Base-by-base conservation (phyloP, 305 asterid genomes). In the Rubia tinctorum region DNA sequence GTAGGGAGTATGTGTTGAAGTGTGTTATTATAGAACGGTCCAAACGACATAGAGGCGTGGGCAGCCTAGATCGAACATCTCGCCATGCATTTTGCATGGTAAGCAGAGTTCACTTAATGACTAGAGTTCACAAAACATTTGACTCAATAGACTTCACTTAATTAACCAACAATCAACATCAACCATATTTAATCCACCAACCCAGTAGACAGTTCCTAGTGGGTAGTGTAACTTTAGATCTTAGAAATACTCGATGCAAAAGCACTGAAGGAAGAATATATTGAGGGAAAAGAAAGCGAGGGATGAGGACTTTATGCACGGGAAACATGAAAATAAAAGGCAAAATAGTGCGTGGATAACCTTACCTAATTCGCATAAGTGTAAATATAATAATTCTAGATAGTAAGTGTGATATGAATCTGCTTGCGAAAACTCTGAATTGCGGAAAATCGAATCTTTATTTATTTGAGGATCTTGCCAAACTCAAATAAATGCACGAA, bases 281-380 rank as follows among this genome's bases (percentile, higher is more conserved):
- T 67, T 60, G 55, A 66, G 79, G 60, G 75, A 66, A 71, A 75
- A 68, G 44, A 58, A 17, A 34, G 7, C 6, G 8, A 15, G 58
- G 22, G 22, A 53, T 15, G 67, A 7, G 17, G 49, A 65, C 44
- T n/a, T 60, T 27, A 39, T 34, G 22, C 56, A 68, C 44, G 59
- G 25, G 60, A 49, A 49, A 0, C 4, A 49, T 13, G 56, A 49
- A 15, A 47, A 13, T 5, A 47, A 15, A n/a, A n/a, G n/a, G n/a
- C n/a, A n/a, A n/a, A n/a, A n/a, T n/a, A n/a, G n/a, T n/a, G n/a
- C n/a, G n/a, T n/a, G n/a, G n/a, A n/a, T n/a, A n/a, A n/a, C n/a
- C n/a, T n/a, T n/a, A n/a, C n/a, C n/a, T n/a, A n/a, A n/a, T n/a
- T n/a, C n/a, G n/a, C n/a, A n/a, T n/a, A n/a, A n/a, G n/a, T n/a